phyloP scores from a whole-genome alignment of 768 basidiomycete genomes.

The Sporobolomyces roseus region DNA sequence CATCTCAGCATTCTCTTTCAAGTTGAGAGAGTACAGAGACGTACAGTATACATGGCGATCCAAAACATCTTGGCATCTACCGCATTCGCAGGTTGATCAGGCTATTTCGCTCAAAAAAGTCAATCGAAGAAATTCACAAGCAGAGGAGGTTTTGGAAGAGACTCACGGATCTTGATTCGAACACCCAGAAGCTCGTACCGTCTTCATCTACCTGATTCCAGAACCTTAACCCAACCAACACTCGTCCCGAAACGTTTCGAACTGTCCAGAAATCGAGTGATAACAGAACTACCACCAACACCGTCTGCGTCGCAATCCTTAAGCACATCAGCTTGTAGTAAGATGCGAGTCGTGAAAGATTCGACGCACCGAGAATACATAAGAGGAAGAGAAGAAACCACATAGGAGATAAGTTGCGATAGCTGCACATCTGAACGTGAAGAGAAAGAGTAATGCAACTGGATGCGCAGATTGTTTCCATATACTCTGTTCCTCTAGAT shows the following conservation, averaged over 20 bases:
- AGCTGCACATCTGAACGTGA: constrained; percentile 81
- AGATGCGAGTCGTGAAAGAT: neutral
- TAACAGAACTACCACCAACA: constrained; percentile 83
- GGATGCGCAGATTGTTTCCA: constrained; percentile 51
- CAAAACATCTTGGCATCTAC: constrained; percentile 60
- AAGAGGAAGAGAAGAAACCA: constrained; percentile 59
- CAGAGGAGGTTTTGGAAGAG: too few relatives aligned
- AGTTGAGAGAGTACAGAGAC: neutral
- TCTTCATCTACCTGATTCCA: constrained; percentile 99
- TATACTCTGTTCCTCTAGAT: constrained; percentile 2
- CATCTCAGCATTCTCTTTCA: neutral
- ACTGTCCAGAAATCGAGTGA: constrained; percentile 99
- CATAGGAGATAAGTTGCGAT: constrained; percentile 88
- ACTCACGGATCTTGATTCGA: constrained; percentile 90
- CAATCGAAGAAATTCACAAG: too few relatives aligned
- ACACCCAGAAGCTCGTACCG: constrained; percentile 75
- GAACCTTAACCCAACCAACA: constrained; percentile 87
- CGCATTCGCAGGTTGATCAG: constrained; percentile 62
- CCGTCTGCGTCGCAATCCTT: constrained; percentile 57
- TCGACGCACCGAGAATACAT: constrained; percentile 77
- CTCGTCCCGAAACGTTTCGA: constrained; percentile 90
- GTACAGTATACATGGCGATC: constrained; percentile 38
- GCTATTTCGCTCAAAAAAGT: constrained; percentile 14
- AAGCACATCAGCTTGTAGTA: neutral
- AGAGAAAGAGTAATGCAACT: constrained; percentile 77